A percentile compares a stretch with the other conserved stretches of the same genome.
Conservation (phyloP, 75 land plant species). For the Gnetum montanum region DNA sequence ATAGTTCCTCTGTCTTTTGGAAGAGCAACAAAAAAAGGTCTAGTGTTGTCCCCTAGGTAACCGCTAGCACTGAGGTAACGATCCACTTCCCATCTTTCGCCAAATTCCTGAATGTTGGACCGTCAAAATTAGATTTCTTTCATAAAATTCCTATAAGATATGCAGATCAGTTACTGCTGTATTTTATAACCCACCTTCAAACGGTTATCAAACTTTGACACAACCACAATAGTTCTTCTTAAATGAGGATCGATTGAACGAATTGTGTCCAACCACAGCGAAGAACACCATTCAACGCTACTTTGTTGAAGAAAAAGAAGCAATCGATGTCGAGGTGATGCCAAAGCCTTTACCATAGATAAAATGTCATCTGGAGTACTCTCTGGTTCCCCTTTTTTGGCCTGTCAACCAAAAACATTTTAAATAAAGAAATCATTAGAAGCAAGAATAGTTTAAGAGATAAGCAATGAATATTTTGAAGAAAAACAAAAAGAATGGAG, state of each 20-base stretch:
- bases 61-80: conserved; percentile 88
- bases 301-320: conserved; percentile 93
- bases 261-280: conserved; percentile 87
- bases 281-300: conserved; percentile 98
- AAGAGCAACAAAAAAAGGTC: conserved; percentile 88
- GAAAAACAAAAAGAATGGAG: not conserved
- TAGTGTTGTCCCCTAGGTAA: conserved; percentile 78
- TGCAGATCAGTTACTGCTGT: too few relatives aligned
- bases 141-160: too few relatives aligned
- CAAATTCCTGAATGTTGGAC: conserved; percentile 79
- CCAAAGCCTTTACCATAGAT: conserved; percentile 79
- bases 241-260: conserved; percentile 83
- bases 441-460: not conserved
- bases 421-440: not conserved
- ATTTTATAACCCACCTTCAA: too few relatives aligned
- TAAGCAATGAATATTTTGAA: not conserved
- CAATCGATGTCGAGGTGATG: conserved; percentile 80
- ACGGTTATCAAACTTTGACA: conserved; percentile 95
- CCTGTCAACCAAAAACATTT: conserved; percentile 21
- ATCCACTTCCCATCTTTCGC: conserved; percentile 94
- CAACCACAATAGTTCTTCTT: conserved; percentile 78
- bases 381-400: conserved; percentile 94
- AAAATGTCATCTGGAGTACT: conserved; percentile 89
- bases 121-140: not conserved
- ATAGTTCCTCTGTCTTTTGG: conserved; percentile 70